Percentiles rank a stretch among this genome's conserved stretches.
Evolutionary conservation across 495 filamentous ascomycete genomes (phyloP).

Genomic region (Aspergillus kassunensis): DNA sequence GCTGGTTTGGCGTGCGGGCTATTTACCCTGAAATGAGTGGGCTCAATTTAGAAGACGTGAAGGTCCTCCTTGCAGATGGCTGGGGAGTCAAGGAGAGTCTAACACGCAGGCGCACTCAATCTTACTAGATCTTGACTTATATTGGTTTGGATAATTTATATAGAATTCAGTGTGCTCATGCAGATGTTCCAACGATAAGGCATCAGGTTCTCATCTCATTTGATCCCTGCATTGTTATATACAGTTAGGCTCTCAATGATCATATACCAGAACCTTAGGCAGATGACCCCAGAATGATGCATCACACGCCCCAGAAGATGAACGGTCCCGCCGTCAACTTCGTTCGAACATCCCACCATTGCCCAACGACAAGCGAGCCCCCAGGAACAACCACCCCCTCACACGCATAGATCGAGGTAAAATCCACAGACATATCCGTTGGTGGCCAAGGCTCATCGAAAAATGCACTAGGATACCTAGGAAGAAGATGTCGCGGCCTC

Average conservation of each 20-base stretch:
- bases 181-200: no score
- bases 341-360: slow-evolving; percentile 35
- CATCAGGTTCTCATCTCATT: no score
- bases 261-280: no score
- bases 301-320: slow-evolving; percentile 44
- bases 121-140: not conserved
- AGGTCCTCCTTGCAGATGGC: slow-evolving; percentile 64
- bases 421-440: slow-evolving; percentile 7
- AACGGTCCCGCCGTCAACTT: slow-evolving; percentile 43
- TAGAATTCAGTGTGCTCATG: no score
- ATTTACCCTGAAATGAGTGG: slow-evolving; percentile 87
- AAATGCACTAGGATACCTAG: slow-evolving; percentile 3
- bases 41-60: slow-evolving; percentile 76
- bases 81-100: slow-evolving; percentile 23
- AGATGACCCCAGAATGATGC: no score
- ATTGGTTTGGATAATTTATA: no score
- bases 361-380: slow-evolving; percentile 43
- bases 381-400: slow-evolving; percentile 52
- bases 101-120: not conserved
- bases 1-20: slow-evolving; percentile 61
- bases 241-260: no score
- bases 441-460: slow-evolving; percentile 18
- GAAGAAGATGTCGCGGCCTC: not conserved
- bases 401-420: slow-evolving; percentile 35
- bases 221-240: no score